phyloP scores from a whole-genome alignment of 2,329 filamentous ascomycete species.

The Fusarium mundagurra region DNA sequence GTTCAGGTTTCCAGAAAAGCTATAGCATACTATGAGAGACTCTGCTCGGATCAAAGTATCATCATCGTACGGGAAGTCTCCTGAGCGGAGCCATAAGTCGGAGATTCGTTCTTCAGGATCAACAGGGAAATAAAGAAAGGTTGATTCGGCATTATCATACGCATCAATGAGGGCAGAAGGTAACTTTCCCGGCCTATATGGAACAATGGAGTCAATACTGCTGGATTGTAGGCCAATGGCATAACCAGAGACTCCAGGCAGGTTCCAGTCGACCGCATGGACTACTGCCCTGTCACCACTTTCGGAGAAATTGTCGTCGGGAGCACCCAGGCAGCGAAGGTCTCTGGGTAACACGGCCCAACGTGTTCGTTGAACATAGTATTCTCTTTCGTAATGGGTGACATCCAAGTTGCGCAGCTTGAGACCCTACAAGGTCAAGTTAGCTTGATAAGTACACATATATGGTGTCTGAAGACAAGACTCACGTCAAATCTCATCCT shows the following conservation, averaged over 20 bases:
- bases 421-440: neutral
- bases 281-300: neutral
- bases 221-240: neutral
- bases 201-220: neutral
- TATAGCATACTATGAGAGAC: neutral
- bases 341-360: neutral
- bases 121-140: neutral
- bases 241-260: neutral
- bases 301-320: neutral
- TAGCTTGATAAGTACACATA: neutral
- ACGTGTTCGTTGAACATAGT: neutral
- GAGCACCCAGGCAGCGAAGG: accelerated
- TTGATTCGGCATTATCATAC: accelerated
- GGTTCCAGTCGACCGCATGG: neutral
- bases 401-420: neutral
- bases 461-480: neutral
- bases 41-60: neutral
- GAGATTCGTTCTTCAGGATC: neutral
- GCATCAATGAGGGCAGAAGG: neutral
- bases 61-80: neutral
- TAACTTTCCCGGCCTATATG: neutral
- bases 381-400: neutral
- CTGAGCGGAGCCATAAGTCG: neutral
- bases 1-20: accelerated
- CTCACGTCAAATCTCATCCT: neutral